These are phyloP conservation scores for Paecilomyces sp. DNA, from an alignment of 2,329 filamentous ascomycete species.

Conservation along the genomic window DNA sequence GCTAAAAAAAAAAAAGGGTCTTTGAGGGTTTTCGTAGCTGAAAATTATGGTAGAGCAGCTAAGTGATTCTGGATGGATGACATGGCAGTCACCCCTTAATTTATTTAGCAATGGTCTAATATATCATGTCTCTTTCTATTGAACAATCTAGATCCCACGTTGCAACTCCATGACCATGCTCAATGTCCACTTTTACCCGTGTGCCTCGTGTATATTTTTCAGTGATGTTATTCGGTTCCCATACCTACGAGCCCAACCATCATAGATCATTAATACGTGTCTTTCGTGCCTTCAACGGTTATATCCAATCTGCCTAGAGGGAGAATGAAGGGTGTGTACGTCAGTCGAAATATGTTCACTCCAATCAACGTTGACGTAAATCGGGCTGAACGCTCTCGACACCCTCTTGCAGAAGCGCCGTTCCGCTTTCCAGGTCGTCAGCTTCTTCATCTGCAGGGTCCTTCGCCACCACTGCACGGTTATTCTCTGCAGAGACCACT, in stretches of 20 bases:
- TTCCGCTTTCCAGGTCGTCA: neutral
- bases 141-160: neutral
- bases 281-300: neutral
- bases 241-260: neutral
- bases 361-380: neutral
- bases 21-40: too few species aligned
- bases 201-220: neutral
- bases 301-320: neutral
- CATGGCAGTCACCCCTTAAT: neutral
- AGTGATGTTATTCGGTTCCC: neutral
- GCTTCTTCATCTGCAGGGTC: neutral
- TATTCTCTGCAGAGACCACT: slow-evolving; percentile 6
- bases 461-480: slow-evolving; percentile 10
- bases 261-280: neutral
- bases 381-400: neutral
- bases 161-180: neutral
- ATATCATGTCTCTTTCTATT: neutral
- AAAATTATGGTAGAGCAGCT: too few species aligned
- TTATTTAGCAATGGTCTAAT: neutral
- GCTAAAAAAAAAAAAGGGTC: too few species aligned
- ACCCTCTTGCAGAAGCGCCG: neutral
- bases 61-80: neutral
- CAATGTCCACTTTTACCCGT: neutral
- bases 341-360: neutral
- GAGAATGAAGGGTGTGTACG: neutral